phyloP scores from a whole-genome alignment of 176 grass and related monocot genomes.

The Cenchrus fungigraminus region DNA sequence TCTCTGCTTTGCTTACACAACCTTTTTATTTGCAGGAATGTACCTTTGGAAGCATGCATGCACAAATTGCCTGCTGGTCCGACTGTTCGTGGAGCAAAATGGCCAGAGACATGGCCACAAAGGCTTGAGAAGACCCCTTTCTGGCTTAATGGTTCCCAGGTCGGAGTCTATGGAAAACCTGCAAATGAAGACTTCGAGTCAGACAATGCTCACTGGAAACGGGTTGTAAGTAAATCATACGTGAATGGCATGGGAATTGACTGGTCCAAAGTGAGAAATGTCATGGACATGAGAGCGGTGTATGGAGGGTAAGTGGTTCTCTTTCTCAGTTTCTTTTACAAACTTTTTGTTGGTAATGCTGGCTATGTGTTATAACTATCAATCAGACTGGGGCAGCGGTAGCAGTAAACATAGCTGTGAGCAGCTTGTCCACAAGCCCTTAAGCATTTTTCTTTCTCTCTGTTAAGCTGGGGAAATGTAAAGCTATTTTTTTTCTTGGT shows the following conservation, averaged over 20 bases:
- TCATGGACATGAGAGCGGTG: constrained; percentile 97
- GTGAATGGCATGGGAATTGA: constrained; percentile 90
- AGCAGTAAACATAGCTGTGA: neutral
- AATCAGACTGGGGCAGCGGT: neutral
- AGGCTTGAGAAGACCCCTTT: constrained; percentile 81
- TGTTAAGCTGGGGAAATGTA: neutral
- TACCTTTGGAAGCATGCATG: constrained; percentile 91
- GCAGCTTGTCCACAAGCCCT: neutral
- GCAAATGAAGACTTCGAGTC: constrained; percentile 81
- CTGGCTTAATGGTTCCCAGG: constrained; percentile 80
- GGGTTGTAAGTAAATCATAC: constrained; percentile 85
- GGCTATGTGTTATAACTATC: neutral
- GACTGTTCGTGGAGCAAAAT: constrained; percentile 60
- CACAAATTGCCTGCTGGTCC: constrained; percentile 73
- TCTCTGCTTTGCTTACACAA: constrained; percentile 30
- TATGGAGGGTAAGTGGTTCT: constrained; percentile 89
- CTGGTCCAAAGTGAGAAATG: constrained; percentile 95
- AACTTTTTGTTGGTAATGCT: neutral
- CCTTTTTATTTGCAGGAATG: constrained; percentile 67
- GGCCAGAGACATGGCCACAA: constrained; percentile 86
- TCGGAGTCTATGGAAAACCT: constrained; percentile 93
- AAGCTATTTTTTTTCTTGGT: constrained; percentile 4
- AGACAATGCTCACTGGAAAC: constrained; percentile 94
- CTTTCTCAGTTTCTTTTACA: neutral
- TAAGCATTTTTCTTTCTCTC: neutral